Conservation (phyloP, 306 rosid genomes). For the Urtica urens region DNA sequence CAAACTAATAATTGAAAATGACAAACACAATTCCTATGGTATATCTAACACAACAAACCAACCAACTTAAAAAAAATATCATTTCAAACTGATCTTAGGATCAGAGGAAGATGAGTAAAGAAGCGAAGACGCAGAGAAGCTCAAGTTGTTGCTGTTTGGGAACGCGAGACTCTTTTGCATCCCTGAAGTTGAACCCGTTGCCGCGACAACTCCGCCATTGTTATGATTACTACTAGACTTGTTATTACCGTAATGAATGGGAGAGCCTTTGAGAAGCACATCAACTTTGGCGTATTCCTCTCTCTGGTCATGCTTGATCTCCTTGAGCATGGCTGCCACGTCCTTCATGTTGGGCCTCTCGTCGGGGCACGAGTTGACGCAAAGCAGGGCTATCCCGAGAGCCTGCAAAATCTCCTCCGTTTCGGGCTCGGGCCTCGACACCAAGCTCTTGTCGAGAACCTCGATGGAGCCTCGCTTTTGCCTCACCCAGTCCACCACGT, state of each 20-base stretch:
- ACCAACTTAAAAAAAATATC: too few species aligned
- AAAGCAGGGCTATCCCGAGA: constrained; percentile 77
- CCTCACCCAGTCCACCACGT: constrained; percentile 91
- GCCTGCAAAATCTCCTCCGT: constrained; percentile 82
- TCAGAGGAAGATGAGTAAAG: constrained; percentile 29
- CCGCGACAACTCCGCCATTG: constrained; percentile 15
- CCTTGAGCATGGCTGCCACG: constrained; percentile 82
- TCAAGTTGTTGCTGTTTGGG: constrained; percentile 45
- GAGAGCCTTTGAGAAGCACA: constrained; percentile 62
- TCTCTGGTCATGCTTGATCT: constrained; percentile 68
- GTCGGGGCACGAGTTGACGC: constrained; percentile 67
- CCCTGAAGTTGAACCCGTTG: constrained; percentile 47
- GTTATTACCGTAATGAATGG: constrained; percentile 23
- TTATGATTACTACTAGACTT: constrained; percentile 15
- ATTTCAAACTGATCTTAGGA: constrained; percentile 22
- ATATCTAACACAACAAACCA: neutral
- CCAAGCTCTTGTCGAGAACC: constrained; percentile 57
- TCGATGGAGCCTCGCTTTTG: constrained; percentile 46
- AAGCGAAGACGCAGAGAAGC: constrained; percentile 59
- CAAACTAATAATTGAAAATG: constrained; percentile 6
- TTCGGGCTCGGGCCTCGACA: constrained; percentile 67
- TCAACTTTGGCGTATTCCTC: constrained; percentile 74
- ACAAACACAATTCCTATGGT: neutral
- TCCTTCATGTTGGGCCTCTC: constrained; percentile 96
- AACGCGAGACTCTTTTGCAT: constrained; percentile 38